Base-by-base conservation (phyloP, 176 grass and related monocot species). In the Musa schizocarpa region DNA sequence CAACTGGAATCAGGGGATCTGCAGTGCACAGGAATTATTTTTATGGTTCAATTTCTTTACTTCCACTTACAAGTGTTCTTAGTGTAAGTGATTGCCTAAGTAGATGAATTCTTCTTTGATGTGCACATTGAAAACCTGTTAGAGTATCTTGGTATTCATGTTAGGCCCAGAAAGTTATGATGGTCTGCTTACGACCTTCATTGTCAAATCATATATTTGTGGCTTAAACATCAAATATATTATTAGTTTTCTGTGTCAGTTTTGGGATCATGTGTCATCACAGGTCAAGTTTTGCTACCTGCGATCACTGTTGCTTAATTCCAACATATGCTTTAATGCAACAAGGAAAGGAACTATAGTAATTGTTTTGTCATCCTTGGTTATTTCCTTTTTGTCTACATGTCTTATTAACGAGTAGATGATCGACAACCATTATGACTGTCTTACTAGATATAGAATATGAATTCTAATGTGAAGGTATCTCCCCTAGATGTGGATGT, bases 21-120 rank as follows among this genome's bases (percentile, higher is more conserved):
- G 65, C 93, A 84, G 24, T 96, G 74, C 93, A 96, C 76, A 96
- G 77, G 83, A 92, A 82, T 73, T 88, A 83, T 82, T 85, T 96
- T 34, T 96, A 96, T 81, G 89, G 85, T 50, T 92, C 89, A 74
- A 81, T 92, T 81, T 90, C 82, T 69, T 66, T 96, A 70, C 73
- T 96, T 74, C 93, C 93, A 48, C 17, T 84, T 72, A 85, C 87
- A 50, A 84, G 72, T 71, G 58, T 96, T 86, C 86, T 96, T 64
- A 87, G 78, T 82, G 93, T 96, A 96, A 83, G 93, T 69, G 29
- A 26, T 57, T 17, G 5, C 14, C 62, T 72, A 71, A 56, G 16
- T 53, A 53, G 67, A 55, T 61, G 78, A 73, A 53, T 23, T 25
- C 29, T 71, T 78, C 53, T 24, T 26, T 83, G 54, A 19, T n/a